phyloP scores from a whole-genome alignment of 2,329 filamentous ascomycete species.

The Zasmidium cellare region DNA sequence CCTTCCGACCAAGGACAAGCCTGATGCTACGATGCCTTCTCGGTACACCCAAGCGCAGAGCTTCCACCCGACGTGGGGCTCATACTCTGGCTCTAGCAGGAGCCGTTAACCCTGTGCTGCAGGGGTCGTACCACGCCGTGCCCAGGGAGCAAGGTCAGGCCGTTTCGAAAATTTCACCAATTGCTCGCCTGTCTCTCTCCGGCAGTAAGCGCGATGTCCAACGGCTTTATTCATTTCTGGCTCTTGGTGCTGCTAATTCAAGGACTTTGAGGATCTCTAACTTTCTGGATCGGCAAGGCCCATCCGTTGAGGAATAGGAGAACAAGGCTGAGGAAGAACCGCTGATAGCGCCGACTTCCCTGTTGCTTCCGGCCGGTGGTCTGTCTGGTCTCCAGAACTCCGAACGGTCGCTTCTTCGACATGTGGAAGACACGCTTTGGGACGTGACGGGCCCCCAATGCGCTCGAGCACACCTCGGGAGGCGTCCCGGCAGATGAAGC shows the following conservation, averaged over 20 bases:
- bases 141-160: neutral
- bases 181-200: neutral
- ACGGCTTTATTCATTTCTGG: neutral
- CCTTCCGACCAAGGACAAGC: neutral
- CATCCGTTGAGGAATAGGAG: neutral
- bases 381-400: neutral
- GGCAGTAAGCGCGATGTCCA: neutral
- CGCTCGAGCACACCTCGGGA: neutral
- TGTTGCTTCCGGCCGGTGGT: neutral
- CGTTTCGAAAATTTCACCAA: neutral
- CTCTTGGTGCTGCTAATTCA: neutral
- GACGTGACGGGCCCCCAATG: neutral
- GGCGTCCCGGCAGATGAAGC: conserved; percentile 1
- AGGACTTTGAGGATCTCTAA: neutral
- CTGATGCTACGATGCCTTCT: neutral
- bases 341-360: neutral
- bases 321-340: neutral
- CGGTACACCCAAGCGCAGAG: neutral
- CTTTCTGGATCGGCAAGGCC: neutral
- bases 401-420: neutral
- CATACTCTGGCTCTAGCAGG: neutral
- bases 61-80: neutral
- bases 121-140: neutral
- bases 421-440: neutral
- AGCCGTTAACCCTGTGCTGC: neutral